Base-by-base conservation (phyloP, 371 early-diverging fungal genomes). In the Phascolomyces articulosus region DNA sequence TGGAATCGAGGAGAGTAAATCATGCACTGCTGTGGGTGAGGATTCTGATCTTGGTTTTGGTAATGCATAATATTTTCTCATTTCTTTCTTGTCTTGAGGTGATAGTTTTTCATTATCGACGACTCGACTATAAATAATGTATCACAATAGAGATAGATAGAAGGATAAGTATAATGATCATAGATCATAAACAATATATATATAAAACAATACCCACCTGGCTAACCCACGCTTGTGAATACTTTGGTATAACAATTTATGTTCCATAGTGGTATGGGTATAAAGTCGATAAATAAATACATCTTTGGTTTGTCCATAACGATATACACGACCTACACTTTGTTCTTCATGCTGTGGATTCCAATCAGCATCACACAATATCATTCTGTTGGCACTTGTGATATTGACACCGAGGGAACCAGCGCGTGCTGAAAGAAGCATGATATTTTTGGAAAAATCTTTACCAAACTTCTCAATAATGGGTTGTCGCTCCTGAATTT, bases 341-440 rank as follows among this genome's bases (percentile, higher is more conserved):
- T 97, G 97, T 44, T 96, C 89, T 70, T 95, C 95, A 68, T 88
- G 66, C n/a, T 73, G 87, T n/a, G 99, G 99, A 71, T 98, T 98
- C 96, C 97, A 99, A 48, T 94, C 97, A 51, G 91, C 84, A 74
- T 98, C 99, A 64, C 90, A 86, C 23, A 99, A 70, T 15, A 99
- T 87, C 11, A 98, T 92, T 2, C 93, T 86, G 70, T 88, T 96
- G 4, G 98, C 98, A 6, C 91, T 83, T 1, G 86, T 80, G n/a
- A 97, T 69, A 71, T 98, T 99, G 27, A 98, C 81, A 9, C 98
- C 98, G 26, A 96, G 80, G 7, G 93, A 91, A 7, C 95, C 97
- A 73, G 67, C 83, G 40, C 81, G 85, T 4, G 91, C 86, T 4
- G 96, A 91, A 2, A 95, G 80, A 26, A 96, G 73, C 65, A 93